A percentile compares a stretch with the other conserved stretches of the same genome.
These are phyloP conservation scores for Bruguiera sexangula DNA, from an alignment of 345 rosid species.

Conservation along the genomic window DNA sequence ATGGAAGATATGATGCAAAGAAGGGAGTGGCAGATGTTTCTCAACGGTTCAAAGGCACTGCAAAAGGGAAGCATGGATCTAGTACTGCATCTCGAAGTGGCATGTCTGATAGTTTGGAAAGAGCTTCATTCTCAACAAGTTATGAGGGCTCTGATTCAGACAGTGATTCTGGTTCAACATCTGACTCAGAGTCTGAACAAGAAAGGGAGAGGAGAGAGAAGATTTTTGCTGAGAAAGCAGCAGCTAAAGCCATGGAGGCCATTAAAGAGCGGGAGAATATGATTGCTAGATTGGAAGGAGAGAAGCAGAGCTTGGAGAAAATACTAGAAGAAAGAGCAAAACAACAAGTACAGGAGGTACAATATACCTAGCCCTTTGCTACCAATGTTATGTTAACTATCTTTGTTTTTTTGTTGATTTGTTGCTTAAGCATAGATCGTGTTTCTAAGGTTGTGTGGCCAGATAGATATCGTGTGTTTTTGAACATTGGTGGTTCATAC, in stretches of 20 bases:
- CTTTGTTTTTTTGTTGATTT: slow-evolving; percentile 6
- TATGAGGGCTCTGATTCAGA: slow-evolving; percentile 54
- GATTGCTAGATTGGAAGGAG: slow-evolving; percentile 92
- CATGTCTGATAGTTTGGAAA: slow-evolving; percentile 42
- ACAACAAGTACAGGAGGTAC: slow-evolving; percentile 94
- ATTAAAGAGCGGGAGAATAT: slow-evolving; percentile 78
- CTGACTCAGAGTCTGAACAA: slow-evolving; percentile 77
- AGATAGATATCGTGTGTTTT: too few relatives aligned
- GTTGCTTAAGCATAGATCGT: background rate
- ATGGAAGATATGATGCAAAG: slow-evolving; percentile 31
- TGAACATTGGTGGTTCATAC: too few relatives aligned
- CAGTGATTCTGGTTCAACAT: slow-evolving; percentile 58
- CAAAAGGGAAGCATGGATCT: slow-evolving; percentile 35
- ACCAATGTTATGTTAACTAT: background rate
- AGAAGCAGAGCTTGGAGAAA: slow-evolving; percentile 91
- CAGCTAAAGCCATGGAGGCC: slow-evolving; percentile 68
- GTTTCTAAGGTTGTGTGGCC: too few relatives aligned
- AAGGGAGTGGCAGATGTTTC: slow-evolving; percentile 33
- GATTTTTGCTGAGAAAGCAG: slow-evolving; percentile 71
- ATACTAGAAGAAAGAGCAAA: slow-evolving; percentile 87
- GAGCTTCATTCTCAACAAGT: slow-evolving; percentile 28
- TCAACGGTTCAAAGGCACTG: slow-evolving; percentile 29
- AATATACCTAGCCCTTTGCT: background rate
- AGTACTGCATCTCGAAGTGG: slow-evolving; percentile 31
- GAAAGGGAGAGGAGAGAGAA: slow-evolving; percentile 75